Evolutionary conservation across 2,329 filamentous ascomycete genomes (phyloP).

Genomic region (Penicillium italicum): DNA sequence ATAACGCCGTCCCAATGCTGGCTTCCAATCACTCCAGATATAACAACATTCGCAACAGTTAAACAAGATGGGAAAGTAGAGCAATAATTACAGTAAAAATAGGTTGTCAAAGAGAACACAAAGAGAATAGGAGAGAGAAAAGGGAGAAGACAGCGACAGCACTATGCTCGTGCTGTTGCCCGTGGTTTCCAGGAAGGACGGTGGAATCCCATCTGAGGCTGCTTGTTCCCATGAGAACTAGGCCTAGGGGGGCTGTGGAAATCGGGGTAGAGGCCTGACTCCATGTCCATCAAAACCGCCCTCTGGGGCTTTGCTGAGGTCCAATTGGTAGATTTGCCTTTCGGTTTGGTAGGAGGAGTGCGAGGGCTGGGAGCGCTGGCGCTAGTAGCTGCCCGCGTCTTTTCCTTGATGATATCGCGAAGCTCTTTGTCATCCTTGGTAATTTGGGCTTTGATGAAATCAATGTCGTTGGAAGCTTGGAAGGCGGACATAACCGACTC

Average conservation of each 20-base stretch:
- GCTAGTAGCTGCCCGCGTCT: constrained; percentile 40
- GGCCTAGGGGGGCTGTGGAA: constrained; percentile 25
- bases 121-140: constrained; percentile 10
- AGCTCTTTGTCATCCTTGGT: constrained; percentile 70
- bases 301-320: constrained; percentile 42
- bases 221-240: constrained; percentile 28
- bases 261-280: constrained; percentile 34
- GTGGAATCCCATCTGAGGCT: constrained; percentile 31
- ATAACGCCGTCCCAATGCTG: constrained; percentile 35
- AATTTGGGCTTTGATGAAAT: constrained; percentile 83
- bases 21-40: constrained; percentile 17
- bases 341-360: constrained; percentile 23
- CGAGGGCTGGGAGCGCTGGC: constrained; percentile 18
- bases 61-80: constrained; percentile 11
- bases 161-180: constrained; percentile 29
- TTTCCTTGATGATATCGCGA: constrained; percentile 63
- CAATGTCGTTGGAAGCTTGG: constrained; percentile 51
- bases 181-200: constrained; percentile 35
- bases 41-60: constrained; percentile 14
- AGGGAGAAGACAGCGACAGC: constrained; percentile 3
- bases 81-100: constrained; percentile 23
- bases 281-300: constrained; percentile 46
- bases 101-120: constrained; percentile 9
- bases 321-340: constrained; percentile 27
- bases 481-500: constrained; percentile 76